A percentile compares a stretch with the other conserved stretches of the same genome.
Conservation (phyloP, 495 filamentous ascomycete species). For the Neurospora africana region DNA sequence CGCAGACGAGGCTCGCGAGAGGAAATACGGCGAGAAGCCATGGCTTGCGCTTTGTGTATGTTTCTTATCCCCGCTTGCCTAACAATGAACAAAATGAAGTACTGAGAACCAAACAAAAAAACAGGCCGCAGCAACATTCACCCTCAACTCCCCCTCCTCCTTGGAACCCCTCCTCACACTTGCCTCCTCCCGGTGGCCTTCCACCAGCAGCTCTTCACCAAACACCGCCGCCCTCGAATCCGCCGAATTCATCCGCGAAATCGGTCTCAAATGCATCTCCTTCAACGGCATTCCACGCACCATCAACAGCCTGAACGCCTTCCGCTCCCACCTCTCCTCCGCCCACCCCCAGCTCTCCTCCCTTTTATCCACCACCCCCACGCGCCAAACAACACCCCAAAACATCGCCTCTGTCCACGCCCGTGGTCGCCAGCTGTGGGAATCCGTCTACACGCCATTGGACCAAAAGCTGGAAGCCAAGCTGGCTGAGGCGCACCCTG, state of each 20-base stretch:
- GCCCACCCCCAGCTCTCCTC: slow-evolving; percentile 37
- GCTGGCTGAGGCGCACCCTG: slow-evolving; percentile 59
- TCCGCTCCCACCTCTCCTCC: slow-evolving; percentile 41
- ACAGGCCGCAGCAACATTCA: slow-evolving; percentile 27
- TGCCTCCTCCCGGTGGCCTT: slow-evolving; percentile 26
- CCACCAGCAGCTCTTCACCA: not conserved
- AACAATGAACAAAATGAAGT: not conserved
- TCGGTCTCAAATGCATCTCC: slow-evolving; percentile 71
- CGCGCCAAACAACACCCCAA: slow-evolving; percentile 33
- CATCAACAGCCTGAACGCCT: slow-evolving; percentile 66
- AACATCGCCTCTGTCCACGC: slow-evolving; percentile 42
- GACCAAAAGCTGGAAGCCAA: slow-evolving; percentile 56
- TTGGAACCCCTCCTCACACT: slow-evolving; percentile 33
- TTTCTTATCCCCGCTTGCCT: not conserved
- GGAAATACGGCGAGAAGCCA: slow-evolving; percentile 46
- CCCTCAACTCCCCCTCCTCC: slow-evolving; percentile 27
- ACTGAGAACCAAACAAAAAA: not conserved
- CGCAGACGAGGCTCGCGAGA: slow-evolving; percentile 39
- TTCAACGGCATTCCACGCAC: slow-evolving; percentile 78
- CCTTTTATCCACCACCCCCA: slow-evolving; percentile 24
- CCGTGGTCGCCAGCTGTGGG: slow-evolving; percentile 56
- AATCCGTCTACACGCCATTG: slow-evolving; percentile 61
- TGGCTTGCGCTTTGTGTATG: slow-evolving; percentile 57
- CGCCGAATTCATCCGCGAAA: slow-evolving; percentile 67
- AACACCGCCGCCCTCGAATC: slow-evolving; percentile 34